phyloP scores from a whole-genome alignment of 2,329 filamentous ascomycete species.

The Aspergillus tanneri region DNA sequence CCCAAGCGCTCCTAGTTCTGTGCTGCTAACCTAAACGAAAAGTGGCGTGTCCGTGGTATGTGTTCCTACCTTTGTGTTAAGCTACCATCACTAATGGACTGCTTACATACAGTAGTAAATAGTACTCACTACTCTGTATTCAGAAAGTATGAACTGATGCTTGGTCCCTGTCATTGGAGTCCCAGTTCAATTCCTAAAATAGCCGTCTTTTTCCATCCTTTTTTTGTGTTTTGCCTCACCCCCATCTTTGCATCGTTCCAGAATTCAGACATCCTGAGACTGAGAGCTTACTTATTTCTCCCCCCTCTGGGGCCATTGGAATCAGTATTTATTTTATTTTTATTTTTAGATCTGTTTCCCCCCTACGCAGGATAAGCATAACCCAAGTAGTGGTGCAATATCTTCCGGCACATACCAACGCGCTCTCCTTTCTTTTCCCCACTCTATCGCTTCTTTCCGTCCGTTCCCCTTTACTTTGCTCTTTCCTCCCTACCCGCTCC shows the following conservation, averaged over 20 bases:
- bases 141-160: too few relatives aligned
- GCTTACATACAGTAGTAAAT: neutral
- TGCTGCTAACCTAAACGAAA: conserved; percentile 17
- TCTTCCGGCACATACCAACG: conserved; percentile 1
- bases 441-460: conserved; percentile 10
- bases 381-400: neutral
- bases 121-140: conserved; percentile 3
- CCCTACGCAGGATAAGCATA: conserved; percentile 1
- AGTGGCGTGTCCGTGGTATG: conserved; percentile 19
- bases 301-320: conserved; percentile 1
- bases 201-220: conserved; percentile 14
- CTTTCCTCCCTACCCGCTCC: conserved; percentile 12
- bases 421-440: conserved; percentile 10
- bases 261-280: too few relatives aligned
- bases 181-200: conserved; percentile 19
- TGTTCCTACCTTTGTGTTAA: conserved; percentile 14
- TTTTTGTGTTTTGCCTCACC: conserved; percentile 10
- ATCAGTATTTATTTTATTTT: conserved; percentile 1
- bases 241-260: too few relatives aligned
- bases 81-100: conserved; percentile 4
- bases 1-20: conserved; percentile 17
- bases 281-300: too few relatives aligned
- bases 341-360: neutral
- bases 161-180: conserved; percentile 1
- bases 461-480: conserved; percentile 12